Evolutionary conservation across 805 yeast genomes (phyloP).

Genomic region (Debaryomyces tyrocola): DNA sequence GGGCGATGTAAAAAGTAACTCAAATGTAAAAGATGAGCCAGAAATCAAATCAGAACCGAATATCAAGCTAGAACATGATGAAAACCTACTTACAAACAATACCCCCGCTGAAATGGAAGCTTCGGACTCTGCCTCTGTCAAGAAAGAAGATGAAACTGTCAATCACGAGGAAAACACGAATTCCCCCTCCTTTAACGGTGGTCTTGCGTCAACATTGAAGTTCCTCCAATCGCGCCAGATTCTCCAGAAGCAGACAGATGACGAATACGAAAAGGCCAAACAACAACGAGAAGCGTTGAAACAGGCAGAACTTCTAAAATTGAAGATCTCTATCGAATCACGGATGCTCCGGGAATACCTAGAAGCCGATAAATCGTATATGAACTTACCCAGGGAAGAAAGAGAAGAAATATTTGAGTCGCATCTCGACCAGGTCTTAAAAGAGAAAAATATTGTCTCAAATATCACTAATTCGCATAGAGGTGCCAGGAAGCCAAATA

Average conservation of each 20-base stretch:
- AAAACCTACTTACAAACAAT: background rate
- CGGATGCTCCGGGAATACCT: conserved; percentile 30
- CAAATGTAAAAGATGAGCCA: background rate
- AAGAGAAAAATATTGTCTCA: conserved; percentile 20
- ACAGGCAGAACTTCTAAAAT: conserved; percentile 28
- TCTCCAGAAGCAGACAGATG: conserved; percentile 8
- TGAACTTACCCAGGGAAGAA: conserved; percentile 27
- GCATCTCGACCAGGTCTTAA: conserved; percentile 29
- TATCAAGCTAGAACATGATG: background rate
- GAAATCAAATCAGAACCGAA: background rate
- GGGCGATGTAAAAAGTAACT: background rate
- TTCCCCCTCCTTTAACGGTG: conserved; percentile 14
- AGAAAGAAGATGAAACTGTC: background rate
- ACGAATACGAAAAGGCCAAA: conserved; percentile 13
- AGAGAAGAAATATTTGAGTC: conserved; percentile 24
- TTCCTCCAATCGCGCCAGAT: conserved; percentile 24
- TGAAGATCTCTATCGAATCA: conserved; percentile 33
- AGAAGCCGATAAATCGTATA: conserved; percentile 23
- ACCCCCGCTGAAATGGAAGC: background rate
- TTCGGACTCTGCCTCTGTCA: background rate
- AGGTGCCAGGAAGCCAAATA: background rate
- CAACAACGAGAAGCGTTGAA: conserved; percentile 21
- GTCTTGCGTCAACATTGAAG: conserved; percentile 28
- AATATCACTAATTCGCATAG: background rate
- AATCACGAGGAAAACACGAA: background rate